Percentiles rank a stretch among this genome's conserved stretches.
Evolutionary conservation across 2,329 filamentous ascomycete genomes (phyloP).

Genomic region (Pyrenophora tritici-repentis): DNA sequence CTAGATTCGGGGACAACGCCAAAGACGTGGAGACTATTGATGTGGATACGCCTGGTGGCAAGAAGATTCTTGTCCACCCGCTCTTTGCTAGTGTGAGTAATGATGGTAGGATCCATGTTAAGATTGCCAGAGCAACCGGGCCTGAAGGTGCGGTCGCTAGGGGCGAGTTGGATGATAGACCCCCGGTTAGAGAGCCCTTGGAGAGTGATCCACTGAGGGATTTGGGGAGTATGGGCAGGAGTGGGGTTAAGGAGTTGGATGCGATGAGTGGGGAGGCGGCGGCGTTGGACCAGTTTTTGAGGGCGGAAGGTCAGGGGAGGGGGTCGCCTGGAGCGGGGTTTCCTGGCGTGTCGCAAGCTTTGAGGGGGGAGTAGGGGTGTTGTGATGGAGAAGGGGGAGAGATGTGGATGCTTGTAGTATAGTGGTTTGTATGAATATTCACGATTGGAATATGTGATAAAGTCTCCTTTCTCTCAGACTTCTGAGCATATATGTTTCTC

Average conservation of each 20-base stretch:
- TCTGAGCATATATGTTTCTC: no score
- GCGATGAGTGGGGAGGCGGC: conserved; percentile 26
- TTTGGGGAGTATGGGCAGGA: conserved; percentile 14
- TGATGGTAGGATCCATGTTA: conserved; percentile 39
- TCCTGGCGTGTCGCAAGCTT: conserved; percentile 10
- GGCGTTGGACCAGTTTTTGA: conserved; percentile 18
- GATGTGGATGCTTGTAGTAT: no score
- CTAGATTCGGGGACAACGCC: conserved; percentile 2
- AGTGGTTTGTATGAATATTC: no score
- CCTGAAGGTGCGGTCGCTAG: conserved; percentile 29
- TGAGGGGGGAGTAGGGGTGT: conserved; percentile 1
- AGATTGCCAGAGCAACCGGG: conserved; percentile 26
- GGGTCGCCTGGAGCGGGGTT: conserved; percentile 3
- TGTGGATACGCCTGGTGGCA: conserved; percentile 53
- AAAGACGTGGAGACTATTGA: conserved; percentile 48
- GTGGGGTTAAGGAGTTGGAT: conserved; percentile 27
- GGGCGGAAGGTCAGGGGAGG: conserved; percentile 4
- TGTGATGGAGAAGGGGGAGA: background rate
- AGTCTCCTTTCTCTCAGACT: no score
- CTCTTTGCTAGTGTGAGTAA: conserved; percentile 45
- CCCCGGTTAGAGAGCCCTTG: conserved; percentile 21
- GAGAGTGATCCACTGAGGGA: conserved; percentile 14
- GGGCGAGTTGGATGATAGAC: conserved; percentile 34
- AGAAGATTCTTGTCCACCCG: conserved; percentile 59
- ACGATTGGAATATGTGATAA: no score